Evolutionary conservation across 352 stramenopile species (phyloP), one percentile per base, ranked within the genome.

Genomic region (Elongisporangium senticosum): DNA sequence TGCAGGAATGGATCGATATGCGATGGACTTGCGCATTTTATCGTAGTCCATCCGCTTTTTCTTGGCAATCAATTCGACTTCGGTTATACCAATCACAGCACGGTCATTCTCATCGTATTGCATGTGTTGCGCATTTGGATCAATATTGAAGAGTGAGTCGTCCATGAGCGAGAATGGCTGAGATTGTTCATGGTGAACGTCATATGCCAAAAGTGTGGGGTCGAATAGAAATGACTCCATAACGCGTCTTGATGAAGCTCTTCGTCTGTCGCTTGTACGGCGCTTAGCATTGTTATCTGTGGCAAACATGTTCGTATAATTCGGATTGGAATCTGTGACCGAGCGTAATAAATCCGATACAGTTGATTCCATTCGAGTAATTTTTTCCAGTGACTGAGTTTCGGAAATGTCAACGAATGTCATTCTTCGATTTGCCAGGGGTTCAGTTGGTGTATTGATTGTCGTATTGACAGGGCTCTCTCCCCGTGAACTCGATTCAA

Each of bases 41-140:
- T 90, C 79, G 37, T 88, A 66, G n/a, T 78, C 75, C 37, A 86
- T 62, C n/a, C 73, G 77, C 52, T 86, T 86, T 28, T 73, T 64
- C 61, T 90, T 90, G 2, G 74, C 74, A 4, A 83, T 59, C 10
- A 88, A 71, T 10, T 85, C 70, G 19, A 63, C 73, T 15, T 67
- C 51, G 7, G 58, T 60, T 43, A 43, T 43, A 17, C 33, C 33
- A 10, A 39, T 21, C 60, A 50, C 63, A 47, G 52, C 61, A n/a
- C 63, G 60, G 24, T 82, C 73, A n/a, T 65, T 55, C 37, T 87
- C 77, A 13, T 85, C 71, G 14, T 73, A 53, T 26, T 80, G 63
- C 63, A 86, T 77, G 47, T 86, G 77, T 6, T 55, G 58, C 8
- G 74, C 71, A 21, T 77, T 51, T 22, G 70, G 71, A 23, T 86